These are phyloP conservation scores for Musa itinerans DNA, from an alignment of 176 grass and related monocot species.

Conservation along the genomic window DNA sequence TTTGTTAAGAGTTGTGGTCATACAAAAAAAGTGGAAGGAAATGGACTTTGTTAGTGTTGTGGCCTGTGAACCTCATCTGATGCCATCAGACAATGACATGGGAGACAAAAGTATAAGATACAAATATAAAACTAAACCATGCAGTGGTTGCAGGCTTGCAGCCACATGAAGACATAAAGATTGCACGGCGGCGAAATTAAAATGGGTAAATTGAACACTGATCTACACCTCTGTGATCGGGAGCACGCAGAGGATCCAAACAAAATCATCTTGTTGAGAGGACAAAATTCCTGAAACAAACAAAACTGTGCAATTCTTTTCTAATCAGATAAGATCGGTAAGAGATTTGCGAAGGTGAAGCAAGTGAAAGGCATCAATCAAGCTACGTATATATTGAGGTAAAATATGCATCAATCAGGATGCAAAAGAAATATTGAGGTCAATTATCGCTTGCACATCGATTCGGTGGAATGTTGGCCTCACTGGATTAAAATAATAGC, in stretches of 20 bases:
- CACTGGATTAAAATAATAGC: neutral
- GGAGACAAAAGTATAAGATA: neutral
- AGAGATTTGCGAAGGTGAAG: neutral
- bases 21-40: neutral
- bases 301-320: neutral
- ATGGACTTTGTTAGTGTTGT: neutral
- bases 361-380: neutral
- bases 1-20: neutral
- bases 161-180: neutral
- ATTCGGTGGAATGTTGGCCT: neutral
- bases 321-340: neutral
- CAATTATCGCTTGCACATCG: neutral
- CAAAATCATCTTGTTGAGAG: neutral
- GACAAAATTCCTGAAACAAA: neutral
- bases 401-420: no score
- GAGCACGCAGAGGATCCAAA: no score
- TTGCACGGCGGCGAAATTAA: neutral
- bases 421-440: neutral
- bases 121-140: neutral
- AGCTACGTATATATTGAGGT: no score
- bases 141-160: neutral
- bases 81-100: neutral
- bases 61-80: neutral
- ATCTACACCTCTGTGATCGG: neutral
- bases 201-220: neutral